A percentile compares a stretch with the other conserved stretches of the same genome.
These are phyloP conservation scores for Decorospora gaudefroyi DNA, from an alignment of 2,329 filamentous ascomycete species.

Conservation along the genomic window DNA sequence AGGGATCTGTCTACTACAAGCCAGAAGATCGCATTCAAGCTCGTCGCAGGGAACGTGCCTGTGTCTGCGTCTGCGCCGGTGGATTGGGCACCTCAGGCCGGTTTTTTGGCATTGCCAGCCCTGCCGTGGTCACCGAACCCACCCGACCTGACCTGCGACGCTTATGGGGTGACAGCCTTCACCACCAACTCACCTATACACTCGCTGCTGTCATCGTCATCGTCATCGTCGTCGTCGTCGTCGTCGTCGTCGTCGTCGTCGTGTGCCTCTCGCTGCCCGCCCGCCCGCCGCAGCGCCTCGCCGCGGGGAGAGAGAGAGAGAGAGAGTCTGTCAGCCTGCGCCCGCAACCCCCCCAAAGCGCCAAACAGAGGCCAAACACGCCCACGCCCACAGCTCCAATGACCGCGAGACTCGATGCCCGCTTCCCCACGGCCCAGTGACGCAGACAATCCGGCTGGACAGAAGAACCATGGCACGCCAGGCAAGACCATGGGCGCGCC, in stretches of 20 bases:
- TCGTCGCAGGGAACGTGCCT: too few relatives aligned
- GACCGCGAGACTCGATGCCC: conserved; percentile 32
- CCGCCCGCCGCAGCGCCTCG: conserved; percentile 6
- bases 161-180: conserved; percentile 11
- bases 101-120: too few relatives aligned
- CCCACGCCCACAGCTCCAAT: conserved; percentile 23
- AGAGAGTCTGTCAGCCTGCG: too few relatives aligned
- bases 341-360: too few relatives aligned
- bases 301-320: conserved; percentile 8
- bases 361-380: neutral
- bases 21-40: too few relatives aligned
- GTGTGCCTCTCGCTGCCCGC: neutral
- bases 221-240: conserved; percentile 12
- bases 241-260: neutral
- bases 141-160: conserved; percentile 10
- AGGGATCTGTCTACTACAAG: too few relatives aligned
- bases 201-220: conserved; percentile 11
- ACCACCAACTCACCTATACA: conserved; percentile 12
- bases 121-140: too few relatives aligned
- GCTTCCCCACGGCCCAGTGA: conserved; percentile 31
- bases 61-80: too few relatives aligned
- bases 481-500: conserved; percentile 33
- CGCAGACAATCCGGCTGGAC: conserved; percentile 22
- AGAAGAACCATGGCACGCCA: conserved; percentile 38
- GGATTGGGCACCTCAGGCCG: conserved; percentile 8